Percentiles rank a stretch among this genome's conserved stretches.
Conservation (phyloP, 495 filamentous ascomycete genomes). For the Trypethelium eluteriae region DNA sequence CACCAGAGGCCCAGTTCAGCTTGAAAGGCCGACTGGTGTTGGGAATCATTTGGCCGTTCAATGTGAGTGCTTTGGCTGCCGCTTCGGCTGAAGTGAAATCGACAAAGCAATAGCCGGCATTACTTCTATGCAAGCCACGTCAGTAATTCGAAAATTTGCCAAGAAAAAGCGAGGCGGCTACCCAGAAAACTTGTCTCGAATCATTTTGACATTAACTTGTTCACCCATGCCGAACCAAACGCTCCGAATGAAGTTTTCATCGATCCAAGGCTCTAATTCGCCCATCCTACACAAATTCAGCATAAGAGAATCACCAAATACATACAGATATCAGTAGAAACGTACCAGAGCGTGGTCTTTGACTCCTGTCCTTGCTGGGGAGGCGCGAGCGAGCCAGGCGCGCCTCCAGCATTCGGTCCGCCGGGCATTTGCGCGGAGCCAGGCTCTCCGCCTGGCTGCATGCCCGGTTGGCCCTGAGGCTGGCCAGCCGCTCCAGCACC, state of each 20-base stretch:
- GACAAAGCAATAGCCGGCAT: slow-evolving; percentile 98
- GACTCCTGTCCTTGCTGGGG: slow-evolving; percentile 52
- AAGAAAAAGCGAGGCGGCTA: slow-evolving; percentile 44
- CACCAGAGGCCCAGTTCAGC: slow-evolving; percentile 97
- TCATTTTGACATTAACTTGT: slow-evolving; percentile 98
- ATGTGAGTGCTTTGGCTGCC: slow-evolving; percentile 76
- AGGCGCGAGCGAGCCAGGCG: slow-evolving; percentile 46
- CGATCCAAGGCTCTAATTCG: slow-evolving; percentile 98
- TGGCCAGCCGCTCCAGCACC: slow-evolving; percentile 23
- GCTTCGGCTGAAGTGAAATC: slow-evolving; percentile 81
- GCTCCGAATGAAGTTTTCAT: slow-evolving; percentile 95
- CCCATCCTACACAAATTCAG: slow-evolving; percentile 67
- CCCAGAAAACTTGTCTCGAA: slow-evolving; percentile 98
- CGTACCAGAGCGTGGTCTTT: slow-evolving; percentile 80
- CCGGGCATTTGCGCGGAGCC: slow-evolving; percentile 26
- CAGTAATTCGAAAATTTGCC: slow-evolving; percentile 14
- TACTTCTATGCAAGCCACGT: slow-evolving; percentile 61
- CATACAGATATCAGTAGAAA: slow-evolving; percentile 19
- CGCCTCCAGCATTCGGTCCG: slow-evolving; percentile 43
- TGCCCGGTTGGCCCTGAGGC: slow-evolving; percentile 33
- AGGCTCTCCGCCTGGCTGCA: slow-evolving; percentile 48
- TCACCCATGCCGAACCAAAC: slow-evolving; percentile 88
- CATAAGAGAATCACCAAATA: neutral
- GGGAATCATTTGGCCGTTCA: slow-evolving; percentile 87
- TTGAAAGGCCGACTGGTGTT: slow-evolving; percentile 96